Conservation (phyloP, 257 asterid genomes). For the Solanum piurae region DNA sequence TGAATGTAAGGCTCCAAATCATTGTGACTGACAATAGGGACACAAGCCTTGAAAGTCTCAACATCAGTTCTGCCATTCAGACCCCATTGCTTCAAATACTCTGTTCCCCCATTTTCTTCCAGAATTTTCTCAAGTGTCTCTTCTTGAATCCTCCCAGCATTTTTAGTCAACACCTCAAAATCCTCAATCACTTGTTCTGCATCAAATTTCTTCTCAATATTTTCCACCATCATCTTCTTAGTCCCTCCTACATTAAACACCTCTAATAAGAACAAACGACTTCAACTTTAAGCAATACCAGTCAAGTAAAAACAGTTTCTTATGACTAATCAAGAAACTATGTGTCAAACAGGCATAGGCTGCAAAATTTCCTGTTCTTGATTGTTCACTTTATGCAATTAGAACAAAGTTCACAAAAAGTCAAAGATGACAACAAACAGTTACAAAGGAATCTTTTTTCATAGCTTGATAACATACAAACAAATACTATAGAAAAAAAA, state of each 20-base stretch:
- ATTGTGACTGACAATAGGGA: conserved; percentile 59
- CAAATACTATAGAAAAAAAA: not conserved
- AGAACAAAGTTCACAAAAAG: not conserved
- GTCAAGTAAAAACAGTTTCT: not conserved
- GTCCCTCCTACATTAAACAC: not conserved
- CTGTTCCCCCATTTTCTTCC: conserved; percentile 3
- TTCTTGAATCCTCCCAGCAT: conserved; percentile 9
- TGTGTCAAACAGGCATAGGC: not conserved
- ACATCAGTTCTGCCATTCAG: conserved; percentile 41
- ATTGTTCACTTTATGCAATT: not conserved
- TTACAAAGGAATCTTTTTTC: not conserved
- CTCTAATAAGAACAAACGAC: not conserved
- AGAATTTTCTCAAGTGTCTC: not conserved
- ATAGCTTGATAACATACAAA: not conserved
- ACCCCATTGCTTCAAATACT: conserved; percentile 3
- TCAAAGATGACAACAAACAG: not conserved
- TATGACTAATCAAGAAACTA: not conserved
- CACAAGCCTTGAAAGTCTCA: conserved; percentile 40
- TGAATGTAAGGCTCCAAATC: conserved; percentile 77
- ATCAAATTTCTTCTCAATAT: conserved; percentile 51
- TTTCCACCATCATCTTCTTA: conserved; percentile 38
- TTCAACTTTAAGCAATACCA: not conserved
- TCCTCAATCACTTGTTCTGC: conserved; percentile 49
- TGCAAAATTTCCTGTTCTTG: not conserved
- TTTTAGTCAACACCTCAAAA: conserved; percentile 53